Base-by-base conservation (phyloP, 495 filamentous ascomycete species). In the Amorphotheca resinae region DNA sequence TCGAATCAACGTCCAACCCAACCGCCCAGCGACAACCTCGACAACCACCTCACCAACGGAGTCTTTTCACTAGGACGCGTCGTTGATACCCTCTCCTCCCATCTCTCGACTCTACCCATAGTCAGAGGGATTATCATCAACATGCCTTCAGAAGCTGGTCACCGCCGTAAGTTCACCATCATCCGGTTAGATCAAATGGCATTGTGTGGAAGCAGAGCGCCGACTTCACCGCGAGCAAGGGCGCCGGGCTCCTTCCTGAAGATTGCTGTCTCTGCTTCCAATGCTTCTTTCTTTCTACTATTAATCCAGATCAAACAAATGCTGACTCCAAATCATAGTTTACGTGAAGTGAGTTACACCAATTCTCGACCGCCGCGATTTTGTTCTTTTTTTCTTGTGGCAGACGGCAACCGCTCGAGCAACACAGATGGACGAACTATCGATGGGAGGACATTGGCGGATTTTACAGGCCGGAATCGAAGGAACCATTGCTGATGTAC, bases 281-380 rank as follows among this genome's bases (percentile, higher is more conserved):
- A 26, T 16, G 2, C 17, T 12, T 6, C 16, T 18, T 18, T 8
- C 8, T 16, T 22, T 26, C 33, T 32, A n/a, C n/a, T n/a, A n/a
- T n/a, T n/a, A n/a, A n/a, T n/a, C n/a, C n/a, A n/a, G n/a, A n/a
- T n/a, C n/a, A n/a, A n/a, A 14, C 21, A 30, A 51, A 52, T 63
- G 55, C 64, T 70, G 62, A 67, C 58, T 38, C 48, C 38, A 48
- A 25, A 48, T 45, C 49, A 49, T 68, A 91, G 82, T 93, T 68
- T 94, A 91, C 62, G 87, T 93, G 64, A 91, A 93, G 86, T 88
- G 70, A 84, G 82, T 81, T 43, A 42, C 35, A 6, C 22, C 43
- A 25, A 38, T 45, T 52, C 51, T n/a, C 42, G 45, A 57, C n/a
- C n/a, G n/a, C n/a, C n/a, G n/a, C n/a, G n/a, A n/a, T n/a, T n/a